Conservation (phyloP, 192 early-diverging fungal species). For the Podila horticola region DNA sequence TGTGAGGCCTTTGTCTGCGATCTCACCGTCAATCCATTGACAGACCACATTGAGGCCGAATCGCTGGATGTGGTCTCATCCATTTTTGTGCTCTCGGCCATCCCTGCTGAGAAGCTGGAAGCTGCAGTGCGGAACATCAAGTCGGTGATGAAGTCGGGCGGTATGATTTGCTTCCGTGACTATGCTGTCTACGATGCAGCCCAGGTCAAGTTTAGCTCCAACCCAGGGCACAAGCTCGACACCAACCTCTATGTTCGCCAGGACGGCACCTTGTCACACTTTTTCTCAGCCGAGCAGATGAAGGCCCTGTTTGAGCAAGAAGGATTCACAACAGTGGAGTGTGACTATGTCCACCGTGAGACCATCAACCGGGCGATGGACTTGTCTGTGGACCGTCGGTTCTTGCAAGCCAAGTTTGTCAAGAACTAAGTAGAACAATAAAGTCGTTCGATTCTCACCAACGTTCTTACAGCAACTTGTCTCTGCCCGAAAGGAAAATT, state of each 20-base stretch:
- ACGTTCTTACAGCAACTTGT: too few species aligned
- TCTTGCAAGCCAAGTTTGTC: conserved; percentile 81
- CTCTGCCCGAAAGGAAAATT: too few species aligned
- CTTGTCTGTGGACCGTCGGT: conserved; percentile 75
- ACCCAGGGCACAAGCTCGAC: conserved; percentile 86
- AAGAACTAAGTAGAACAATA: conserved; percentile 40
- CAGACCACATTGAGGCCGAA: conserved; percentile 74
- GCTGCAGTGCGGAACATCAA: conserved; percentile 83
- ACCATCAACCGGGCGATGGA: conserved; percentile 75
- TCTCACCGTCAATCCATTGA: conserved; percentile 79
- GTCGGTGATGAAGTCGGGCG: conserved; percentile 87
- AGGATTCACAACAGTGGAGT: conserved; percentile 65
- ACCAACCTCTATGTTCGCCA: conserved; percentile 97
- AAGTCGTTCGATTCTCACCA: too few species aligned
- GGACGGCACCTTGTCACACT: conserved; percentile 95
- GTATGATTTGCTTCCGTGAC: conserved; percentile 92
- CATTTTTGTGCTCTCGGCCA: conserved; percentile 96
- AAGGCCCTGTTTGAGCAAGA: conserved; percentile 69
- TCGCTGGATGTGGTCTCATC: conserved; percentile 90
- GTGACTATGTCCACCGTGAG: conserved; percentile 74
- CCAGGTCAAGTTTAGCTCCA: conserved; percentile 86
- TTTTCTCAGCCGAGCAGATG: conserved; percentile 80
- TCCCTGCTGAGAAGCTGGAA: conserved; percentile 88
- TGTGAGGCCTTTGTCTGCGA: conserved; percentile 98
- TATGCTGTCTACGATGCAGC: conserved; percentile 97